Percentiles rank a stretch among this genome's conserved stretches.
These are phyloP conservation scores for Daldinia vernicosa DNA, from an alignment of 495 filamentous ascomycete genomes.

Conservation along the genomic window DNA sequence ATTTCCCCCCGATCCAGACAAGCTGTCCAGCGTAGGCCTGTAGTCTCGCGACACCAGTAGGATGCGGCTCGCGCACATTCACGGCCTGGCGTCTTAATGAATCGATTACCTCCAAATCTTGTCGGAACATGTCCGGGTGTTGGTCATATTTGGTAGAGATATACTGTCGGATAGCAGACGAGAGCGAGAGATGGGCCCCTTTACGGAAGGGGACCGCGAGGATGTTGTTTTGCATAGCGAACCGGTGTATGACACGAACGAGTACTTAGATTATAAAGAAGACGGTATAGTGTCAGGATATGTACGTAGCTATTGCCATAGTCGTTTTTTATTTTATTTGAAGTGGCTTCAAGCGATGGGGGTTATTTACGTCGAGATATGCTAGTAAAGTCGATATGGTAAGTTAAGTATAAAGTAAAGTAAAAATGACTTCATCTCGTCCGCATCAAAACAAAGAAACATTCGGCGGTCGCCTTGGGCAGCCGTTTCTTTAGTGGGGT, in stretches of 20 bases:
- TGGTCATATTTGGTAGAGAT: constrained; percentile 99
- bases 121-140: constrained; percentile 95
- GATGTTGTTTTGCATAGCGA: constrained; percentile 54
- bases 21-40: constrained; percentile 91
- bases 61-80: constrained; percentile 86
- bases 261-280: constrained; percentile 1
- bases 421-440: constrained; percentile 38
- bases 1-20: constrained; percentile 93
- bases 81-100: constrained; percentile 81
- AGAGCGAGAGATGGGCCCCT: constrained; percentile 77
- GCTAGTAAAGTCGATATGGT: neutral
- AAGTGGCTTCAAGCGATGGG: neutral
- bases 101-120: constrained; percentile 89
- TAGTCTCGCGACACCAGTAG: constrained; percentile 87
- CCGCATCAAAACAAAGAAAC: constrained; percentile 4
- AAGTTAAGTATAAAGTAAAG: neutral
- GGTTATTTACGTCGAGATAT: neutral
- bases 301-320: constrained; percentile 2
- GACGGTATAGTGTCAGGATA: neutral
- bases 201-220: constrained; percentile 84
- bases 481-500: constrained; percentile 29
- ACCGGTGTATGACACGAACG: neutral
- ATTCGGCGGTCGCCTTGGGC: constrained; percentile 7
- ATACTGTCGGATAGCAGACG: constrained; percentile 88
- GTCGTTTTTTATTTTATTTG: constrained; percentile 4